These are phyloP conservation scores for Tephrocybe rancida DNA, from an alignment of 768 basidiomycete species.

Conservation along the genomic window DNA sequence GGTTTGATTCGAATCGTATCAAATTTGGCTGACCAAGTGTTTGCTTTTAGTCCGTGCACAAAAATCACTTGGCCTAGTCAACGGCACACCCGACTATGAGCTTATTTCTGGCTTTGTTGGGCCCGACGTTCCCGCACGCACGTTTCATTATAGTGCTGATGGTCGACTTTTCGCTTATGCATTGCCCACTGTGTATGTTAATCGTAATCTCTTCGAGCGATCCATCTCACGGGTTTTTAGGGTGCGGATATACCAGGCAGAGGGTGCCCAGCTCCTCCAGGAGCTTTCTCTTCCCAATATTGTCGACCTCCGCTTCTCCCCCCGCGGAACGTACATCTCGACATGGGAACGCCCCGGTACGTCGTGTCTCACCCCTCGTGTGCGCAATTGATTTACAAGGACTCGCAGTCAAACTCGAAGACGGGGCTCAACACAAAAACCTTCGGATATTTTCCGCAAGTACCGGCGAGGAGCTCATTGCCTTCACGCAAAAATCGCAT, in stretches of 20 bases:
- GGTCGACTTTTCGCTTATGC: conserved; percentile 88
- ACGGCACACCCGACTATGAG: conserved; percentile 77
- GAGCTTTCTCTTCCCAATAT: conserved; percentile 77
- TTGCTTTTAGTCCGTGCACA: conserved; percentile 79
- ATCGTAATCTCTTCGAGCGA: conserved; percentile 18
- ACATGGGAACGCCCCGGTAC: conserved; percentile 92
- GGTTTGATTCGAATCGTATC: too few species aligned
- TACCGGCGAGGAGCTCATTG: conserved; percentile 83
- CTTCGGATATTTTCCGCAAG: conserved; percentile 86
- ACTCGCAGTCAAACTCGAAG: conserved; percentile 76
- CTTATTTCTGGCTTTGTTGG: conserved; percentile 61
- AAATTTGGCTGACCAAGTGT: background rate
- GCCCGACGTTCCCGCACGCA: conserved; percentile 74
- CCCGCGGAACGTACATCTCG: conserved; percentile 89
- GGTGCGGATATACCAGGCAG: conserved; percentile 76
- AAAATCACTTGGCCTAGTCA: conserved; percentile 87
- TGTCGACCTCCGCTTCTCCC: conserved; percentile 89
- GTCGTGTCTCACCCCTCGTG: conserved; percentile 17
- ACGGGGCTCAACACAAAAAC: conserved; percentile 92
- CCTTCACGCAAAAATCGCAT: conserved; percentile 88
- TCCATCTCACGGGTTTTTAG: conserved; percentile 37
- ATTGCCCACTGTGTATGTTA: conserved; percentile 68
- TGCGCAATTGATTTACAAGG: background rate
- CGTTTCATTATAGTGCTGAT: conserved; percentile 82
- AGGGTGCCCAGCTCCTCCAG: conserved; percentile 70